phyloP scores from a whole-genome alignment of 495 filamentous ascomycete species.

The Xylaria flabelliformis region DNA sequence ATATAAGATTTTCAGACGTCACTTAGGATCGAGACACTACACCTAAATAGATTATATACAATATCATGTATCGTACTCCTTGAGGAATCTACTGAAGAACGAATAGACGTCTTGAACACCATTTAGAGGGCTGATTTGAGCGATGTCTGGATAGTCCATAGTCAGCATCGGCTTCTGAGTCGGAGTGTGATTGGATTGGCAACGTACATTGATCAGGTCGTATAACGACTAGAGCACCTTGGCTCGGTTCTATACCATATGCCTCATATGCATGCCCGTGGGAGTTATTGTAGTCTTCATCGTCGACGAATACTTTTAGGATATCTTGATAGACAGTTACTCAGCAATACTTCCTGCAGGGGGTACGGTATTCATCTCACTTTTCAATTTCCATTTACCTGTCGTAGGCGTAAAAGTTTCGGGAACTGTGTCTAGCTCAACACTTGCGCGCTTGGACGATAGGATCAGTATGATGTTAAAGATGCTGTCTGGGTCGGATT shows the following conservation, averaged over 20 bases:
- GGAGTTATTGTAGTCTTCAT: constrained; percentile 69
- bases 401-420: constrained; percentile 63
- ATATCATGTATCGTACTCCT: neutral
- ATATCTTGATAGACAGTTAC: constrained; percentile 49
- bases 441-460: constrained; percentile 55
- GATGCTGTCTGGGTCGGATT: constrained; percentile 59
- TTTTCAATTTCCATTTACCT: constrained; percentile 65
- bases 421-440: constrained; percentile 67
- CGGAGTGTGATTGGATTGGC: neutral
- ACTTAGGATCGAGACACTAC: constrained; percentile 25
- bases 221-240: constrained; percentile 66
- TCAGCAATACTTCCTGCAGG: neutral
- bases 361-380: constrained; percentile 40
- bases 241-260: constrained; percentile 60
- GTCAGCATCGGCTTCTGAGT: constrained; percentile 21
- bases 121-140: constrained; percentile 33
- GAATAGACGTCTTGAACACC: constrained; percentile 23
- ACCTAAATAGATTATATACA: neutral
- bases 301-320: constrained; percentile 70
- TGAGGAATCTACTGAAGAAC: constrained; percentile 39
- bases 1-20: neutral
- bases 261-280: constrained; percentile 69
- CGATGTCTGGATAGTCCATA: constrained; percentile 35
- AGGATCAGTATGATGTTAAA: constrained; percentile 67
- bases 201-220: constrained; percentile 72